phyloP scores from a whole-genome alignment of 2,329 filamentous ascomycete species.

The Didymella arachidicola region DNA sequence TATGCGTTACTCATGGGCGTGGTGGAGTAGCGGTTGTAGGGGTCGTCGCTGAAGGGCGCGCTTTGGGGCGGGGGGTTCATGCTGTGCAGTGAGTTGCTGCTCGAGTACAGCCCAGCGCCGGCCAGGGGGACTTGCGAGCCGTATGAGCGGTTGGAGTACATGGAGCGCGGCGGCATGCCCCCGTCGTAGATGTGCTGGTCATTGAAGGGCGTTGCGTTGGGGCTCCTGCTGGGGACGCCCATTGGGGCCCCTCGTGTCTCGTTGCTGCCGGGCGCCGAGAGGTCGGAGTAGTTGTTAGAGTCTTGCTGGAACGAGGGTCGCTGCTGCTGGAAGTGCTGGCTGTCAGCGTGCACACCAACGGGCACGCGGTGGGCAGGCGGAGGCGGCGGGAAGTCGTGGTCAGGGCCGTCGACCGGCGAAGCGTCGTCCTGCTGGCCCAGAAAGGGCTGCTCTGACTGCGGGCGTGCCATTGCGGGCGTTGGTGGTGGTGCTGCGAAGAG shows the following conservation, averaged over 20 bases:
- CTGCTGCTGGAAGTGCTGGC: slow-evolving; percentile 26
- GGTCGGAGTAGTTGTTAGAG: slow-evolving; percentile 47
- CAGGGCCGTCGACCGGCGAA: slow-evolving; percentile 33
- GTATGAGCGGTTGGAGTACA: slow-evolving; percentile 36
- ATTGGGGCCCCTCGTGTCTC: slow-evolving; percentile 64
- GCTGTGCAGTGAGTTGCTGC: slow-evolving; percentile 57
- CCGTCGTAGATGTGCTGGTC: slow-evolving; percentile 27
- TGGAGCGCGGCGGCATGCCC: slow-evolving; percentile 26
- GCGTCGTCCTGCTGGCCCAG: slow-evolving; percentile 30
- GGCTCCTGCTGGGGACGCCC: slow-evolving; percentile 35
- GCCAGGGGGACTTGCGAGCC: slow-evolving; percentile 36
- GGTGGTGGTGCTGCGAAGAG: background rate
- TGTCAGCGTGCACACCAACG: slow-evolving; percentile 38
- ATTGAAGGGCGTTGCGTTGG: slow-evolving; percentile 36
- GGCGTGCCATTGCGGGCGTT: slow-evolving; percentile 9
- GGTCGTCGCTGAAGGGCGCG: slow-evolving; percentile 66
- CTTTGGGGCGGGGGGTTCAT: slow-evolving; percentile 52
- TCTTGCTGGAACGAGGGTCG: slow-evolving; percentile 34
- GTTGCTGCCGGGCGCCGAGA: slow-evolving; percentile 47
- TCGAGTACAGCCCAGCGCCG: slow-evolving; percentile 47
- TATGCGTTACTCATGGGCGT: slow-evolving; percentile 43
- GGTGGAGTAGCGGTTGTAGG: slow-evolving; percentile 68
- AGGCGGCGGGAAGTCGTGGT: slow-evolving; percentile 42
- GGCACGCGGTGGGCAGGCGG: slow-evolving; percentile 46
- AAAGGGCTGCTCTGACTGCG: slow-evolving; percentile 26